Evolutionary conservation across 2,329 filamentous ascomycete genomes (phyloP).

Genomic region (Emergomyces pasteurianus): DNA sequence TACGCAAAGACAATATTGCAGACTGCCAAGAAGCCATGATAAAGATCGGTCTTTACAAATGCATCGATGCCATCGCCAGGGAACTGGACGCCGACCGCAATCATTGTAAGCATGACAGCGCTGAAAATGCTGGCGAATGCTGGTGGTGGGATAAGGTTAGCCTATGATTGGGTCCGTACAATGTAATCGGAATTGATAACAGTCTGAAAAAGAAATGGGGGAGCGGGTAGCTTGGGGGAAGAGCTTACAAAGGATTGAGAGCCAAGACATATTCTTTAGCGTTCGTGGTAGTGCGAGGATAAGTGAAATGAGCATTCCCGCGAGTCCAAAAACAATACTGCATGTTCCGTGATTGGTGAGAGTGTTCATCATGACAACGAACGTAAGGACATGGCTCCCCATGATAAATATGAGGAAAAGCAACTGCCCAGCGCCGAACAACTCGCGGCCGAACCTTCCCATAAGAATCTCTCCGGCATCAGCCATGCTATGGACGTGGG

Average conservation of each 20-base stretch:
- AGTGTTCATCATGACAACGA: slow-evolving; percentile 55
- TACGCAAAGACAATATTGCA: slow-evolving; percentile 63
- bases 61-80: slow-evolving; percentile 28
- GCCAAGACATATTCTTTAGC: slow-evolving; percentile 48
- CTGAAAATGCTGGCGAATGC: slow-evolving; percentile 52
- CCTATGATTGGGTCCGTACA: slow-evolving; percentile 3
- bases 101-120: slow-evolving; percentile 55
- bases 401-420: slow-evolving; percentile 58
- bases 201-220: not conserved
- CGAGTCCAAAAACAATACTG: slow-evolving; percentile 51
- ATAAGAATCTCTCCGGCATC: slow-evolving; percentile 54
- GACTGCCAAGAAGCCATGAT: slow-evolving; percentile 48
- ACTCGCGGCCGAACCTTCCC: slow-evolving; percentile 49
- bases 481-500: slow-evolving; percentile 53
- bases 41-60: slow-evolving; percentile 34
- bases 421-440: slow-evolving; percentile 50
- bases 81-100: slow-evolving; percentile 47
- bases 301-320: slow-evolving; percentile 48
- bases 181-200: not conserved
- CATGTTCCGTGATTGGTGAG: slow-evolving; percentile 51
- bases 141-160: slow-evolving; percentile 12
- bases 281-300: slow-evolving; percentile 50
- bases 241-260: slow-evolving; percentile 45
- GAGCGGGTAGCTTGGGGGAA: not conserved
- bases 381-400: slow-evolving; percentile 59